These are phyloP conservation scores for Dioscorea cayenensis DNA, from an alignment of 116 monocot species.

Conservation along the genomic window DNA sequence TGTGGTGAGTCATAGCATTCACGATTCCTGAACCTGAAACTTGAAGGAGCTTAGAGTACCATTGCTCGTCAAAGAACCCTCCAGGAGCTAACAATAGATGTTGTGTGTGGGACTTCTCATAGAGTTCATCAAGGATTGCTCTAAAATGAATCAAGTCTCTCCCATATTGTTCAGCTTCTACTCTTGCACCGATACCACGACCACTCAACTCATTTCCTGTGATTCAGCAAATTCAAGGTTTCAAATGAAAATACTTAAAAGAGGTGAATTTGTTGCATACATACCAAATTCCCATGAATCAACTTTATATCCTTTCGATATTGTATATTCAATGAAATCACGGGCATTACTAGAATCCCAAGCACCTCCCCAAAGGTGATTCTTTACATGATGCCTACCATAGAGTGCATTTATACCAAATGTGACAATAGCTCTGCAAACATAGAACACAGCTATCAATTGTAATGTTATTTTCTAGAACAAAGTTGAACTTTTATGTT, in stretches of 20 bases:
- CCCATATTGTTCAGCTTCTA: slow-evolving; percentile 44
- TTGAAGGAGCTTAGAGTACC: slow-evolving; percentile 73
- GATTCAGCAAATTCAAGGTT: neutral
- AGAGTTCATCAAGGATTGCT: slow-evolving; percentile 35
- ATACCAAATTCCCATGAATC: slow-evolving; percentile 93
- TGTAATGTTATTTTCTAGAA: too few relatives aligned
- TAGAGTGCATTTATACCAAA: slow-evolving; percentile 78
- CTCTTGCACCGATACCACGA: slow-evolving; percentile 47
- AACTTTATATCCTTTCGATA: slow-evolving; percentile 41
- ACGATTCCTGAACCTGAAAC: slow-evolving; percentile 53
- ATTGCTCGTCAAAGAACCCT: slow-evolving; percentile 75
- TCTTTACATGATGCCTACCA: slow-evolving; percentile 31
- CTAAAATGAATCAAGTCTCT: slow-evolving; percentile 44
- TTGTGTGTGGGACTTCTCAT: slow-evolving; percentile 10
- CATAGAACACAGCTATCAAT: neutral
- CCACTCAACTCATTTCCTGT: slow-evolving; percentile 76
- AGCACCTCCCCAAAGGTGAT: slow-evolving; percentile 29
- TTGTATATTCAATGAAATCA: slow-evolving; percentile 53
- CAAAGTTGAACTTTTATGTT: neutral
- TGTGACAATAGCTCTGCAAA: slow-evolving; percentile 49
- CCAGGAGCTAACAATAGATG: slow-evolving; percentile 70
- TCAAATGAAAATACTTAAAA: neutral
- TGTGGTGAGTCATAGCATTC: slow-evolving; percentile 68
- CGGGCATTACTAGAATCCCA: slow-evolving; percentile 67
- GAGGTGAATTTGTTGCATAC: neutral